These are phyloP conservation scores for Fusarium secorum DNA, from an alignment of 2,329 filamentous ascomycete species.

Conservation along the genomic window DNA sequence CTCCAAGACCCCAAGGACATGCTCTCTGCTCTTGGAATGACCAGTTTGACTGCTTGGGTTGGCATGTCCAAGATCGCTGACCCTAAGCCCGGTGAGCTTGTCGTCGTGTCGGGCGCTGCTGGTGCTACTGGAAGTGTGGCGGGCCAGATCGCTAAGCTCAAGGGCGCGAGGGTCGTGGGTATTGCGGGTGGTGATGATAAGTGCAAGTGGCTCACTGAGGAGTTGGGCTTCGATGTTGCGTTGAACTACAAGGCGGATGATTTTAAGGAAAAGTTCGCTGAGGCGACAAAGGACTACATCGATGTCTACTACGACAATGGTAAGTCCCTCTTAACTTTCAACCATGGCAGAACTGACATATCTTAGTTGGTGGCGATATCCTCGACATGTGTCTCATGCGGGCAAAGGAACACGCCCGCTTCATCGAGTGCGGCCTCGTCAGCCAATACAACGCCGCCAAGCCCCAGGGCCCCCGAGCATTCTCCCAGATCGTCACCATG, in stretches of 20 bases:
- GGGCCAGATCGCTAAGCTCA: conserved; percentile 80
- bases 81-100: conserved; percentile 73
- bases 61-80: conserved; percentile 74
- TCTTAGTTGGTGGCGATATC: conserved; percentile 70
- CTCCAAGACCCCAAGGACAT: conserved; percentile 62
- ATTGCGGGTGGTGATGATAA: conserved; percentile 73
- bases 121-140: conserved; percentile 80
- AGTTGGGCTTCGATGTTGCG: conserved; percentile 72
- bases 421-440: conserved; percentile 77
- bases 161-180: conserved; percentile 68
- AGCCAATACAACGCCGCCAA: conserved; percentile 70
- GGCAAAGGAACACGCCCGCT: conserved; percentile 69
- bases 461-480: conserved; percentile 64
- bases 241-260: conserved; percentile 74
- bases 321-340: conserved; percentile 19
- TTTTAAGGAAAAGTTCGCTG: conserved; percentile 67
- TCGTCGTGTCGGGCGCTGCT: conserved; percentile 80
- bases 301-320: conserved; percentile 78
- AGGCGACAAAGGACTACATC: conserved; percentile 65
- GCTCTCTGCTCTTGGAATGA: conserved; percentile 69
- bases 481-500: conserved; percentile 62
- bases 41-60: conserved; percentile 79
- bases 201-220: conserved; percentile 68
- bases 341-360: not conserved
- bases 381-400: conserved; percentile 70